phyloP scores from a whole-genome alignment of 169 alveolate genomes.

The Plasmodium sp. region DNA sequence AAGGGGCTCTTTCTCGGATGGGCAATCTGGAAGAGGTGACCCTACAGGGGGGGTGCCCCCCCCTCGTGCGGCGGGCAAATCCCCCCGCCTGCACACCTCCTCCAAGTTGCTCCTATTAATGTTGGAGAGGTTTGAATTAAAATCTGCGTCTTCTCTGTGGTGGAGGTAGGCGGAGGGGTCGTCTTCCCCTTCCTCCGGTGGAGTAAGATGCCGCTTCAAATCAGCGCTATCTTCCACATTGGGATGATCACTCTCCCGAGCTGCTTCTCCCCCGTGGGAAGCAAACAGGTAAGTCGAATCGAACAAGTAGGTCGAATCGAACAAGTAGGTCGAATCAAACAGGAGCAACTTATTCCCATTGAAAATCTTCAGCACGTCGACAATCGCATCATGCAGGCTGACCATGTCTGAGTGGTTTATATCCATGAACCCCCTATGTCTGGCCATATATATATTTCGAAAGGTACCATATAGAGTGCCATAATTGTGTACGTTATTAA shows the following conservation, averaged over 20 bases:
- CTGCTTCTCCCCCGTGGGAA: neutral
- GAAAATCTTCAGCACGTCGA: conserved; percentile 6
- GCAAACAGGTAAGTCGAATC: no score
- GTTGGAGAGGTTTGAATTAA: conserved; percentile 24
- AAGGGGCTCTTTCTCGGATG: neutral
- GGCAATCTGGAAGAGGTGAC: neutral
- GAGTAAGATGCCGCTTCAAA: neutral
- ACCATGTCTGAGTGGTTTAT: conserved; percentile 45
- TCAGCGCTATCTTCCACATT: neutral
- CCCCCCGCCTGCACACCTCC: neutral
- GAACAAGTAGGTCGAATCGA: no score
- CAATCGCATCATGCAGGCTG: conserved; percentile 24
- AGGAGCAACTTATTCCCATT: conserved; percentile 45
- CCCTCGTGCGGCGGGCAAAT: neutral
- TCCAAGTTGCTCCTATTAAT: conserved; percentile 34
- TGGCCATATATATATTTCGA: conserved; percentile 65
- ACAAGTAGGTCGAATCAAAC: conserved; percentile 58
- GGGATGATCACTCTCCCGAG: neutral
- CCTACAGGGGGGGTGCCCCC: neutral
- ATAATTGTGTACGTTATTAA: conserved; percentile 47
- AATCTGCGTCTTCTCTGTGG: neutral
- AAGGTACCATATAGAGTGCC: conserved; percentile 21
- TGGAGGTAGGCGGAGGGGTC: neutral
- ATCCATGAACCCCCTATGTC: conserved; percentile 66
- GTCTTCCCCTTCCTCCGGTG: neutral